Evolutionary conservation across 148 eudicot genomes (phyloP).

Genomic region (Vaccinium vitisidaea): DNA sequence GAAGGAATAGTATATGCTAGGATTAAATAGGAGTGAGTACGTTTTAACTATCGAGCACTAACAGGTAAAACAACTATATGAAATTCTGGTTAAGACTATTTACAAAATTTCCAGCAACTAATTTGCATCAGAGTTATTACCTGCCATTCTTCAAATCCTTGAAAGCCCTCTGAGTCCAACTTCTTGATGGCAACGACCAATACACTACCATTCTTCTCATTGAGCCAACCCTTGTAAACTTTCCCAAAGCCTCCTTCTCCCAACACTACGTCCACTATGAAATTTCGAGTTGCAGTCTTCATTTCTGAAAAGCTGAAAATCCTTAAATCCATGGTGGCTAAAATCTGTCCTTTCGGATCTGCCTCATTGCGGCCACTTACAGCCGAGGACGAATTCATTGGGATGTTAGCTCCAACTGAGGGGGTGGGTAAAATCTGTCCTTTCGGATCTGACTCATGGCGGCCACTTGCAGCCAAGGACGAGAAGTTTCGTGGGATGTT

Average conservation of each 20-base stretch:
- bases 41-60: neutral
- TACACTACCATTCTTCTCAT: slow-evolving; percentile 39
- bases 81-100: neutral
- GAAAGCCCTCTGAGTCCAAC: slow-evolving; percentile 64
- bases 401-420: slow-evolving; percentile 17
- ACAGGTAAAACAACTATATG: neutral
- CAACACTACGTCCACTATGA: slow-evolving; percentile 50
- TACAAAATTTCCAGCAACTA: neutral
- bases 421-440: slow-evolving; percentile 51
- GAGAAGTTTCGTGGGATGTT: slow-evolving; percentile 45
- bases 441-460: slow-evolving; percentile 31
- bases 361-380: slow-evolving; percentile 39
- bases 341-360: slow-evolving; percentile 41
- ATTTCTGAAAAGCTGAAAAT: slow-evolving; percentile 53
- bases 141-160: slow-evolving; percentile 91
- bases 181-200: slow-evolving; percentile 68
- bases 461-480: slow-evolving; percentile 44
- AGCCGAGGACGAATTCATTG: slow-evolving; percentile 46
- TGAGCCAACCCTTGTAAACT: slow-evolving; percentile 84
- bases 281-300: slow-evolving; percentile 56
- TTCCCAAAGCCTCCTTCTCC: slow-evolving; percentile 91
- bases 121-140: slow-evolving; percentile 27
- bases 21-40: neutral
- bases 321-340: slow-evolving; percentile 48
- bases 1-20: neutral